Evolutionary conservation across 768 basidiomycete genomes (phyloP).

Genomic region (Megacollybia marginata): DNA sequence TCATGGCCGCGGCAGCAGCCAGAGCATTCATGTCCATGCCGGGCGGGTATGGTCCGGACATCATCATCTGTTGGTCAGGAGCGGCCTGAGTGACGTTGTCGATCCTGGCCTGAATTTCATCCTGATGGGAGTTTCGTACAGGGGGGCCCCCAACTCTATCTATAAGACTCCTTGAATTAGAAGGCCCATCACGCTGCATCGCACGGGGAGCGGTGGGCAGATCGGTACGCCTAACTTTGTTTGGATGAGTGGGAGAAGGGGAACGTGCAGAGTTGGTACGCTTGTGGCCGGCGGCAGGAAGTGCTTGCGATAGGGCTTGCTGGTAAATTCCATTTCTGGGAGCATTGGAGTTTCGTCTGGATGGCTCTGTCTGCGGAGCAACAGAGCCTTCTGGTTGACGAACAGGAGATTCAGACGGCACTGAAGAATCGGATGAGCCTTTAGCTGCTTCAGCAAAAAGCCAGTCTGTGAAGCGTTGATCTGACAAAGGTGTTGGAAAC

Average conservation of each 20-base stretch:
- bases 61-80: constrained; percentile 51
- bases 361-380: constrained; percentile 28
- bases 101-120: constrained; percentile 74
- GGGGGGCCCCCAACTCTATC: constrained; percentile 71
- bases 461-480: constrained; percentile 83
- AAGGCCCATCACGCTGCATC: constrained; percentile 47
- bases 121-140: constrained; percentile 29
- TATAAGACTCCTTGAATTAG: constrained; percentile 56
- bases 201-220: constrained; percentile 83
- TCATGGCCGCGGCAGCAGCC: constrained; percentile 43
- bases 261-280: constrained; percentile 61
- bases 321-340: constrained; percentile 61
- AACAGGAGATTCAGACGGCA: constrained; percentile 23
- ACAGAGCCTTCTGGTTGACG: constrained; percentile 22
- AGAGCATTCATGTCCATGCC: constrained; percentile 57
- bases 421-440: constrained; percentile 49
- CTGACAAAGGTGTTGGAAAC: constrained; percentile 28
- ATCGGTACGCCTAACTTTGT: constrained; percentile 68
- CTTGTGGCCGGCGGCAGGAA: constrained; percentile 53
- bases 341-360: constrained; percentile 37
- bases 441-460: constrained; percentile 75
- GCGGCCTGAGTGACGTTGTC: constrained; percentile 66
- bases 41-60: constrained; percentile 34
- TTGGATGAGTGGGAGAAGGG: constrained; percentile 56
- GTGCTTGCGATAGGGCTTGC: constrained; percentile 63